phyloP scores from a whole-genome alignment of 495 filamentous ascomycete genomes.

The Trichocladium uniseriatum region DNA sequence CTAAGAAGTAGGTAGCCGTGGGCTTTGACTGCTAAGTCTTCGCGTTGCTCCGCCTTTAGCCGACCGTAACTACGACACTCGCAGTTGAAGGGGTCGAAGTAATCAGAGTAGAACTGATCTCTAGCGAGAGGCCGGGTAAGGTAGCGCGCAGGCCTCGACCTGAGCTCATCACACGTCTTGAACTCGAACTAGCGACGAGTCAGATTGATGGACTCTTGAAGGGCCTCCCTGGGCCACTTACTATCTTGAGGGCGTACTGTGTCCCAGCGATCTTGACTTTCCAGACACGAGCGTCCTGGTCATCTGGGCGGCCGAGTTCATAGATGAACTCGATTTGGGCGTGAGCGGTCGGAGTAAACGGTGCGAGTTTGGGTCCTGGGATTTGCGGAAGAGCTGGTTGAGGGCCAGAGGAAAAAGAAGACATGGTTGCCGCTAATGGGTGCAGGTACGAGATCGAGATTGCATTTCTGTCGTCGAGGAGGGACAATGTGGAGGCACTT shows the following conservation, averaged over 20 bases:
- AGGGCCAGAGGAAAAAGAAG: too few species aligned
- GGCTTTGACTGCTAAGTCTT: slow-evolving; percentile 4
- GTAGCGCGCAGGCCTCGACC: not conserved
- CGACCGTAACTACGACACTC: slow-evolving; percentile 12
- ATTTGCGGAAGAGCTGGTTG: too few species aligned
- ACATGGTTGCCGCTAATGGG: too few species aligned
- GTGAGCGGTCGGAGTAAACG: not conserved
- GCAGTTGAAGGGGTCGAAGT: slow-evolving; percentile 10
- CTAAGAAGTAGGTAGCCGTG: slow-evolving; percentile 9
- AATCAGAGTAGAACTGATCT: not conserved
- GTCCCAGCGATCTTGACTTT: slow-evolving; percentile 1
- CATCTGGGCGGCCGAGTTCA: not conserved
- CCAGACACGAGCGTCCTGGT: slow-evolving; percentile 1
- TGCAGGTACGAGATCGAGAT: too few species aligned
- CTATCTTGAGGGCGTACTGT: not conserved
- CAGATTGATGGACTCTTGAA: too few species aligned
- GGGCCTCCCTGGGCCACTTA: too few species aligned
- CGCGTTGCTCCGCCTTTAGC: slow-evolving; percentile 2
- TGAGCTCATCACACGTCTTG: not conserved
- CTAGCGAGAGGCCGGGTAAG: not conserved
- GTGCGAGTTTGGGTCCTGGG: not conserved
- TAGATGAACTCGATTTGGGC: slow-evolving; percentile 3
- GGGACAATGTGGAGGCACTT: too few species aligned
- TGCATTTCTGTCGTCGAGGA: too few species aligned
- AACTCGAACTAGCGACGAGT: too few species aligned